Conservation (phyloP, 2,329 filamentous ascomycete genomes). For the Capronia coronata region DNA sequence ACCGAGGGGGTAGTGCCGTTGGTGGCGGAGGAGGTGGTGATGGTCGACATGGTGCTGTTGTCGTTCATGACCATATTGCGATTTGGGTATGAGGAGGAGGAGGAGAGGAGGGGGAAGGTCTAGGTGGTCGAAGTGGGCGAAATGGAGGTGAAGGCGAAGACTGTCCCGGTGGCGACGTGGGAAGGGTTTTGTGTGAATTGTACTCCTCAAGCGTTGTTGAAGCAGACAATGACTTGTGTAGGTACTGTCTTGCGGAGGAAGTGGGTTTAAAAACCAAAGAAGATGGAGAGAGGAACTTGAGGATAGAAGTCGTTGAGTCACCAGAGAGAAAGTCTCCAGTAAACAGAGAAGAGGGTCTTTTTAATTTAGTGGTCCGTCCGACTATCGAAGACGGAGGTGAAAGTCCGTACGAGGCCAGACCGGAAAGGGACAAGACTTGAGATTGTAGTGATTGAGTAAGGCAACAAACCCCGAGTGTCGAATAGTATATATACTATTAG, state of each 20-base stretch:
- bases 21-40: constrained; percentile 11
- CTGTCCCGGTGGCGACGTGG: no score
- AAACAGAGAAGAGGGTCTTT: not conserved
- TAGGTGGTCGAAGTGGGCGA: not conserved
- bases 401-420: not conserved
- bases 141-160: no score
- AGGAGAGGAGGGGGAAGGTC: not conserved
- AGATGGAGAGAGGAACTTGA: not conserved
- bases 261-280: no score
- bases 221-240: no score
- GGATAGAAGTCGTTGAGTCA: constrained; percentile 6
- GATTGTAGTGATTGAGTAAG: no score
- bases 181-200: no score
- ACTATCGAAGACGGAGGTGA: not conserved
- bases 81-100: not conserved
- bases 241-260: no score
- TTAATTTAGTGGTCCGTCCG: no score
- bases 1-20: constrained; percentile 30
- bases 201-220: no score
- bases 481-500: no score
- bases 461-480: no score
- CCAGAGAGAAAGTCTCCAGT: not conserved
- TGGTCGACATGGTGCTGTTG: constrained; percentile 23
- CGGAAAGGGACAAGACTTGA: not conserved
- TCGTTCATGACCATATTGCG: constrained; percentile 26